Percentiles rank a stretch among this genome's conserved stretches.
These are phyloP conservation scores for Tephrocybe sp. DNA, from an alignment of 768 basidiomycete genomes.

Conservation along the genomic window DNA sequence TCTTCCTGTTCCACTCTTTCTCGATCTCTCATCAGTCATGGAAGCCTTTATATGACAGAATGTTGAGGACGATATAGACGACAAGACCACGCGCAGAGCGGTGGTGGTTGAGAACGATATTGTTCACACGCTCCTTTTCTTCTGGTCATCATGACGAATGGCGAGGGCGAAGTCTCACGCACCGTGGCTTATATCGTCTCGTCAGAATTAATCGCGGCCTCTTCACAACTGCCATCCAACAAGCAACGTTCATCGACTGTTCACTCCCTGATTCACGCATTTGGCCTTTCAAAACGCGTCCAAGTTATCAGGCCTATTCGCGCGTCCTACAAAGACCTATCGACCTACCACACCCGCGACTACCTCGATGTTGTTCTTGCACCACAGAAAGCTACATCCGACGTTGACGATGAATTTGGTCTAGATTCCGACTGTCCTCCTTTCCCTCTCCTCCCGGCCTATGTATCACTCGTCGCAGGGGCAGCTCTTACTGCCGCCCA, in stretches of 20 bases:
- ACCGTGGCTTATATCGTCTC: slow-evolving; percentile 54
- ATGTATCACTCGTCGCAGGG: slow-evolving; percentile 73
- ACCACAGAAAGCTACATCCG: neutral
- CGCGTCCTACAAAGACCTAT: slow-evolving; percentile 59
- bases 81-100: no score
- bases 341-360: slow-evolving; percentile 66
- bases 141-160: neutral
- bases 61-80: no score
- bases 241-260: slow-evolving; percentile 63
- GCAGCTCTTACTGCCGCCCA: slow-evolving; percentile 75
- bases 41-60: no score
- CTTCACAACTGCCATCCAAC: slow-evolving; percentile 68
- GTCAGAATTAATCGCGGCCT: slow-evolving; percentile 55
- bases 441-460: slow-evolving; percentile 68
- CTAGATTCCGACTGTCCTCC: slow-evolving; percentile 68
- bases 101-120: no score
- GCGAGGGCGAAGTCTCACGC: neutral
- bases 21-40: no score
- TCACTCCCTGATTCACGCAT: slow-evolving; percentile 58
- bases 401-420: slow-evolving; percentile 29
- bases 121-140: no score
- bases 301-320: slow-evolving; percentile 51
- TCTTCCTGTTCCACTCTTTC: no score
- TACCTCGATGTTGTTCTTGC: slow-evolving; percentile 65
- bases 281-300: slow-evolving; percentile 42